phyloP scores from a whole-genome alignment of 345 rosid genomes.

The Atalantia buxifolia region DNA sequence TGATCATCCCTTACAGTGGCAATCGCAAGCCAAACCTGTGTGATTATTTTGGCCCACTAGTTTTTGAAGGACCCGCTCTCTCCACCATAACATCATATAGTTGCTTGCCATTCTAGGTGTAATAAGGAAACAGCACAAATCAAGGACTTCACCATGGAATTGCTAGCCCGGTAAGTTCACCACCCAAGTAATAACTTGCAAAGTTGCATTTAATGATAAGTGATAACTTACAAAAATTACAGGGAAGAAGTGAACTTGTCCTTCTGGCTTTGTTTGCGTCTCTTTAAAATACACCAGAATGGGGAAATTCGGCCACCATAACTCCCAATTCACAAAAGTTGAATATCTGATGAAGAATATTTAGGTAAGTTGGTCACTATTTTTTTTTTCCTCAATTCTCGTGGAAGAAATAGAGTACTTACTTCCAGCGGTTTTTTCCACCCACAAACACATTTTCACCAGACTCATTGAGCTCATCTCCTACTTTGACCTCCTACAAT shows the following conservation, averaged over 20 bases:
- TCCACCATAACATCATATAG: slow-evolving; percentile 75
- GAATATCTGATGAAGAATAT: slow-evolving; percentile 42
- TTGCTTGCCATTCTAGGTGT: slow-evolving; percentile 57
- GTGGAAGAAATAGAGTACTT: slow-evolving; percentile 22
- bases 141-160: not conserved
- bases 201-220: not conserved
- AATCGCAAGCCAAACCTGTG: not conserved
- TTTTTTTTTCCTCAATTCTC: not conserved
- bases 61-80: slow-evolving; percentile 68
- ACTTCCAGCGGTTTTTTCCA: slow-evolving; percentile 80
- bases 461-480: slow-evolving; percentile 64
- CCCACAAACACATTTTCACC: slow-evolving; percentile 77
- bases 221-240: slow-evolving; percentile 63
- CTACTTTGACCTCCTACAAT: slow-evolving; percentile 64
- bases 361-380: not conserved
- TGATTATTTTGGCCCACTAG: slow-evolving; percentile 50
- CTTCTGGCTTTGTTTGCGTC: slow-evolving; percentile 72
- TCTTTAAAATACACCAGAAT: slow-evolving; percentile 71
- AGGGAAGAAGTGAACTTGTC: slow-evolving; percentile 84
- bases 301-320: slow-evolving; percentile 84
- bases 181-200: not conserved
- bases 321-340: slow-evolving; percentile 78
- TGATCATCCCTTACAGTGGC: not conserved
- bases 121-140: not conserved
- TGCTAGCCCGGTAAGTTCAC: not conserved